These are phyloP conservation scores for Acacia acuminata DNA, from an alignment of 306 rosid genomes.

Conservation along the genomic window DNA sequence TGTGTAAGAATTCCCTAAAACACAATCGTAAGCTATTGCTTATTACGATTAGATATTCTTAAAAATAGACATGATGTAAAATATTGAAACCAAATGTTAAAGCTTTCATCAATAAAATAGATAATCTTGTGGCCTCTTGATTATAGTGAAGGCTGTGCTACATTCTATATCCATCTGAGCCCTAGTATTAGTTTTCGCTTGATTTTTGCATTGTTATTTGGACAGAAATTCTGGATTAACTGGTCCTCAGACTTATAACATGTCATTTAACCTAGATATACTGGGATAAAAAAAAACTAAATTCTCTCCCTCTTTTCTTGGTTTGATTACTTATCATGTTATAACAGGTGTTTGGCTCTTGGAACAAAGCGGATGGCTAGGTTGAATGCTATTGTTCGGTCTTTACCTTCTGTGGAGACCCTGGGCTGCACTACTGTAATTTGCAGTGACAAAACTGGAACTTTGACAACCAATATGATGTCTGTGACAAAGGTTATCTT, in stretches of 20 bases:
- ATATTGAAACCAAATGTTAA: neutral
- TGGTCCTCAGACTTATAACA: conserved; percentile 4
- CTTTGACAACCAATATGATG: conserved; percentile 98
- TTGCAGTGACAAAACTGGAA: conserved; percentile 98
- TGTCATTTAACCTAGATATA: neutral
- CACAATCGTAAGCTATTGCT: conserved; percentile 1
- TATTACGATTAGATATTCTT: neutral
- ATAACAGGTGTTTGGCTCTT: conserved; percentile 90
- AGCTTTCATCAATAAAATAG: neutral
- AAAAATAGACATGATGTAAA: conserved; percentile 4
- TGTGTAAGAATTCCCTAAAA: conserved; percentile 14
- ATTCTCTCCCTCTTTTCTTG: conserved; percentile 1
- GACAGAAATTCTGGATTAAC: conserved; percentile 6
- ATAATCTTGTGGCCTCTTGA: conserved; percentile 5
- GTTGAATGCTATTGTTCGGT: conserved; percentile 92
- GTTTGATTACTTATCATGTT: conserved; percentile 20
- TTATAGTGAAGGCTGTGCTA: conserved; percentile 2
- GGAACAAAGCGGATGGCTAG: conserved; percentile 98
- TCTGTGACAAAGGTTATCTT: conserved; percentile 79
- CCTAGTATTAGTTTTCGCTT: neutral
- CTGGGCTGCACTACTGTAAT: conserved; percentile 98
- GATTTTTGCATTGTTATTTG: neutral
- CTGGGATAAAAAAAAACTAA: neutral
- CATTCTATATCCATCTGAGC: neutral
- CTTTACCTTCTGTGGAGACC: conserved; percentile 95